A percentile compares a stretch with the other conserved stretches of the same genome.
Conservation (phyloP, 768 basidiomycete species). For the Cystobasidium tubakii region DNA sequence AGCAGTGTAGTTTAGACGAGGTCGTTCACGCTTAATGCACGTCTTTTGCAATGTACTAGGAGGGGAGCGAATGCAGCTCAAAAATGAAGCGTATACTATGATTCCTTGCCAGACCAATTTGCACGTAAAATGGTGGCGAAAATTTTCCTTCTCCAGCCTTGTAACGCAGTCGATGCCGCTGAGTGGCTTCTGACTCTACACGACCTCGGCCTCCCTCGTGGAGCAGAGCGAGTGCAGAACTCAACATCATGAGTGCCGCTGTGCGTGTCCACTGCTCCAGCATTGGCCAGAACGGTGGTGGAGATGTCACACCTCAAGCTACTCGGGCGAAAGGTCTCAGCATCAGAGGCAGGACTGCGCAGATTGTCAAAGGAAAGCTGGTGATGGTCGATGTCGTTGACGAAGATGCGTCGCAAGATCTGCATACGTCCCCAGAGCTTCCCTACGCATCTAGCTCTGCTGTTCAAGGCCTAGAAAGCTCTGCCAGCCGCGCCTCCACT, state of each 20-base stretch:
- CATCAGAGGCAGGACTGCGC: constrained; percentile 12
- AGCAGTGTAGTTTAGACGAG: constrained; percentile 26
- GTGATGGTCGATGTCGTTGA: neutral
- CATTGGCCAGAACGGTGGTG: neutral
- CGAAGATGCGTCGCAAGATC: neutral
- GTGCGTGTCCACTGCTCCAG: neutral
- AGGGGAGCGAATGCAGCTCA: neutral
- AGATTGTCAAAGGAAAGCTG: constrained; percentile 36
- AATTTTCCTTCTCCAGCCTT: neutral
- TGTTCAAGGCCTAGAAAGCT: neutral
- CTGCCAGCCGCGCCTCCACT: neutral
- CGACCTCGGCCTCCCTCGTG: neutral
- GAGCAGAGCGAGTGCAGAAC: neutral
- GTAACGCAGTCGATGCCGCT: neutral
- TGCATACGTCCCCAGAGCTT: neutral
- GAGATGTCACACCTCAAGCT: neutral
- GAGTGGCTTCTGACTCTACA: neutral
- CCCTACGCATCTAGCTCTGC: too few relatives aligned
- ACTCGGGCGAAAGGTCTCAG: neutral
- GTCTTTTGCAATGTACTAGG: neutral
- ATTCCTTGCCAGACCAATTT: neutral
- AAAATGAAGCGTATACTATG: too few relatives aligned
- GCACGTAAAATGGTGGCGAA: constrained; percentile 6
- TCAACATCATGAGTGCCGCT: neutral
- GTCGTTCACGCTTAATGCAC: neutral